phyloP scores from a whole-genome alignment of 2,329 filamentous ascomycete genomes.

The Microsporum canis region DNA sequence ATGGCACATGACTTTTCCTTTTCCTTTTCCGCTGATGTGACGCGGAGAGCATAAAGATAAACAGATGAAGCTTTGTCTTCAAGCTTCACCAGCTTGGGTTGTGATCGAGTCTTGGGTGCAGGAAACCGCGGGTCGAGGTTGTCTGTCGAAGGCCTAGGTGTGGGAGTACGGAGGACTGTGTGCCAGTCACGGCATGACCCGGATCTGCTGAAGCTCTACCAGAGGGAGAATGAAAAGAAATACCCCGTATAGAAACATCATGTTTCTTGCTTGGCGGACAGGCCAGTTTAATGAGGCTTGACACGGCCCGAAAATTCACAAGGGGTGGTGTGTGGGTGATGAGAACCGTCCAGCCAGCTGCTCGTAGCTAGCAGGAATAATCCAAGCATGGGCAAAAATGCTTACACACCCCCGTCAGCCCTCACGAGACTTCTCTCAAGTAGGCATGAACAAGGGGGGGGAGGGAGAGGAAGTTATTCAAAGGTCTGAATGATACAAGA shows the following conservation, averaged over 20 bases:
- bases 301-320: background rate
- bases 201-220: slow-evolving; percentile 1
- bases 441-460: background rate
- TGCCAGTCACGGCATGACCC: background rate
- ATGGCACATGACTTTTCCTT: background rate
- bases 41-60: background rate
- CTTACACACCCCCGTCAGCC: background rate
- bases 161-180: background rate
- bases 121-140: background rate
- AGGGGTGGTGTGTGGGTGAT: background rate
- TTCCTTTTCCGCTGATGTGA: background rate
- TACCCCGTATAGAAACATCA: background rate
- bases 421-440: background rate
- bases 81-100: background rate
- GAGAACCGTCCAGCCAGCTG: background rate
- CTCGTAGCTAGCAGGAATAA: background rate
- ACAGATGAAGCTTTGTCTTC: background rate
- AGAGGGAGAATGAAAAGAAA: background rate
- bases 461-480: background rate
- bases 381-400: background rate
- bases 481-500: background rate
- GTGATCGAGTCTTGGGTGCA: background rate
- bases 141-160: background rate
- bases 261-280: background rate
- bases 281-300: background rate